Conservation (phyloP, 78 protist species). For the Dictyostelium brefeldianum region DNA sequence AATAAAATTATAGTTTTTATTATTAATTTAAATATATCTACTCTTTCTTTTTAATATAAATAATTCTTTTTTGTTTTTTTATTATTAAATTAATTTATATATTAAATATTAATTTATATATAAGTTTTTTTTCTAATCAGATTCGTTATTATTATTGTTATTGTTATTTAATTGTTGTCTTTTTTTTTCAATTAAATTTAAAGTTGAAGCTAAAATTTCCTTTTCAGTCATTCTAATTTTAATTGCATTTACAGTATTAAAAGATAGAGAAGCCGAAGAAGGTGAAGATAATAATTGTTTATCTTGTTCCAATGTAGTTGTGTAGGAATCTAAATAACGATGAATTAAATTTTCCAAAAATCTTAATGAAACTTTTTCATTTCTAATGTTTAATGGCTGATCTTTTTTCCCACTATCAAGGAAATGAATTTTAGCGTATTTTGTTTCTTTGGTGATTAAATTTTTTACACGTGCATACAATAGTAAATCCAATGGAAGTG, state of each 20-base stretch:
- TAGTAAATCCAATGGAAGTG: constrained; percentile 11
- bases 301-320: constrained; percentile 24
- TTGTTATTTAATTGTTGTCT: background rate
- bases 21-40: too few relatives aligned
- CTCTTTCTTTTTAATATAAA: too few relatives aligned
- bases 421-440: constrained; percentile 6
- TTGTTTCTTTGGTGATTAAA: constrained; percentile 11
- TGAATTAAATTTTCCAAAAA: constrained; percentile 1
- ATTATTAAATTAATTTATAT: background rate
- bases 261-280: background rate
- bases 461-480: constrained; percentile 40
- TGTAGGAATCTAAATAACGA: constrained; percentile 26
- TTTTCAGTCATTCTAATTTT: constrained; percentile 24
- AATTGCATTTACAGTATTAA: constrained; percentile 14
- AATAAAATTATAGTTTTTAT: too few relatives aligned
- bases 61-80: too few relatives aligned
- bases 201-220: constrained; percentile 8
- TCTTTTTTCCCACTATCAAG: background rate
- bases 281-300: background rate
- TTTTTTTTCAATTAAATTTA: background rate
- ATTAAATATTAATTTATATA: constrained; percentile 5
- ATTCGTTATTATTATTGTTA: background rate
- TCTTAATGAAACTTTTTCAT: constrained; percentile 47
- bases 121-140: background rate
- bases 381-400: background rate